A percentile compares a stretch with the other conserved stretches of the same genome.
Conservation (phyloP, 2,329 filamentous ascomycete species). For the Exserohilum rostratum region DNA sequence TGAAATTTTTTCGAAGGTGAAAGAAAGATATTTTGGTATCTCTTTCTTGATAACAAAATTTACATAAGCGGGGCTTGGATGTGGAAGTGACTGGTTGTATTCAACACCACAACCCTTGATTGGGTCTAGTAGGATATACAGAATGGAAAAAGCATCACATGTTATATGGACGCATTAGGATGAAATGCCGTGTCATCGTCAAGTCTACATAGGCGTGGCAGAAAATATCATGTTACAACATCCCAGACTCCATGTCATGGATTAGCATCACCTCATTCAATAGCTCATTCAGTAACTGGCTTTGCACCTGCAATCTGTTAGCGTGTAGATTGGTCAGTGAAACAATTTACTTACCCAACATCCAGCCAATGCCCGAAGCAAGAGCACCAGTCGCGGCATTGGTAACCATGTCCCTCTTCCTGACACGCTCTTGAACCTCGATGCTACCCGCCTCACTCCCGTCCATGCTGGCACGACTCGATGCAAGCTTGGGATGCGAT, state of each 20-base stretch:
- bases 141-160: too few relatives aligned
- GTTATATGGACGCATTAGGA: too few relatives aligned
- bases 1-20: not conserved
- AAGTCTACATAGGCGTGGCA: too few relatives aligned
- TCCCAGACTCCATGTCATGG: not conserved
- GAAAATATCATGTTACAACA: not conserved
- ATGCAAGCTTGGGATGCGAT: slow-evolving; percentile 10
- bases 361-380: slow-evolving; percentile 68
- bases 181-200: too few relatives aligned
- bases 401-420: slow-evolving; percentile 75
- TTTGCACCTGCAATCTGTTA: slow-evolving; percentile 34
- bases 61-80: too few relatives aligned
- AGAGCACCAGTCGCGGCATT: slow-evolving; percentile 68
- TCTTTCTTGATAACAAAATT: too few relatives aligned
- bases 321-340: not conserved
- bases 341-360: slow-evolving; percentile 56
- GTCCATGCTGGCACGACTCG: slow-evolving; percentile 36
- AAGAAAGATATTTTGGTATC: not conserved
- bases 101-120: not conserved
- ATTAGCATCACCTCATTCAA: not conserved
- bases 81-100: too few relatives aligned
- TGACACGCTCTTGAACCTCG: slow-evolving; percentile 51
- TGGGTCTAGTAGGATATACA: not conserved
- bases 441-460: slow-evolving; percentile 48
- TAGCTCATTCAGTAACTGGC: slow-evolving; percentile 28